Evolutionary conservation across 2,329 filamentous ascomycete species (phyloP).

Genomic region (Alternaria hordeiaustralica): DNA sequence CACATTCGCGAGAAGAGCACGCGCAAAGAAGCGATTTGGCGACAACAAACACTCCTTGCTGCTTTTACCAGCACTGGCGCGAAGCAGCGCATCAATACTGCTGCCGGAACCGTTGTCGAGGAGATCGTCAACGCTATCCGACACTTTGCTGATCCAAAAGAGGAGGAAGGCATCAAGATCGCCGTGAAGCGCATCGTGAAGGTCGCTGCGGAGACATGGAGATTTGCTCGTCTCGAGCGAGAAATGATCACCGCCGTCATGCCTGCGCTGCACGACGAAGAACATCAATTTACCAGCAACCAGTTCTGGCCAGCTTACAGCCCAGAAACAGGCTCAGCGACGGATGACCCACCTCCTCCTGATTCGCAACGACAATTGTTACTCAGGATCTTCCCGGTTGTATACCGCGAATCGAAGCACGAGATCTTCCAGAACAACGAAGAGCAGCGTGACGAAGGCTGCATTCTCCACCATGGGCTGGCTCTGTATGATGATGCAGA

Average conservation of each 20-base stretch:
- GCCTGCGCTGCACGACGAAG: conserved; percentile 47
- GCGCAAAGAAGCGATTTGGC: conserved; percentile 64
- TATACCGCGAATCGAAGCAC: conserved; percentile 60
- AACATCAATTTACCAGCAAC: conserved; percentile 39
- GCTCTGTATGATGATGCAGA: conserved; percentile 58
- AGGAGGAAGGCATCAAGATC: conserved; percentile 58
- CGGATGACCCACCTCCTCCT: conserved; percentile 27
- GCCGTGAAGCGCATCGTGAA: conserved; percentile 64
- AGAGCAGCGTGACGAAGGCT: conserved; percentile 54
- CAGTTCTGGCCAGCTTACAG: conserved; percentile 47
- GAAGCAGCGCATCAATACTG: conserved; percentile 63
- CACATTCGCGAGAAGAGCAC: conserved; percentile 64
- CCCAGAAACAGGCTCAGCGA: conserved; percentile 41
- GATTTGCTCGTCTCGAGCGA: conserved; percentile 63
- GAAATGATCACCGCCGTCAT: conserved; percentile 62
- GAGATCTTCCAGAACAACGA: conserved; percentile 50
- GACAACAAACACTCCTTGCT: conserved; percentile 64
- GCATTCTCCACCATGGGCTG: conserved; percentile 58
- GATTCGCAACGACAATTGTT: conserved; percentile 53
- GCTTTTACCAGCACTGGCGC: conserved; percentile 64
- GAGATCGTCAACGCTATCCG: conserved; percentile 63
- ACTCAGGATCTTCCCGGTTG: conserved; percentile 60
- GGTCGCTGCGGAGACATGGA: conserved; percentile 64
- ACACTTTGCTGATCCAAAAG: conserved; percentile 59
- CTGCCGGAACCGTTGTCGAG: conserved; percentile 62